Conservation (phyloP, 163 green algal genomes). For the Scenedesmus sp. region DNA sequence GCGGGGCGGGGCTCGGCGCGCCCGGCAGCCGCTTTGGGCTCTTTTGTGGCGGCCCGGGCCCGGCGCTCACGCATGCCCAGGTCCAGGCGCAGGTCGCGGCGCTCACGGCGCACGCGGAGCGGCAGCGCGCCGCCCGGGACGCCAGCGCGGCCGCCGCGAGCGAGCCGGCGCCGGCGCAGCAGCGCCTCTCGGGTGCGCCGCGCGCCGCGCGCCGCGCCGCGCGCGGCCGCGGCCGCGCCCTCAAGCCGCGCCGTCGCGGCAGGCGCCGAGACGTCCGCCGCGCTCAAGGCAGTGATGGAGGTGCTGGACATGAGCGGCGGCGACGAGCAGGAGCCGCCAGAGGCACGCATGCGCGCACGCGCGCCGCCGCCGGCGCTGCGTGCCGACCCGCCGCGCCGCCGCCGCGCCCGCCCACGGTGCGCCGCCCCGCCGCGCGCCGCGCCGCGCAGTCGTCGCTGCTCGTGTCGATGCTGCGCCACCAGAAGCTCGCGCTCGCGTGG, state of each 20-base stretch:
- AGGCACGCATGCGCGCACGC: not conserved
- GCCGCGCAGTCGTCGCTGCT: constrained; percentile 62
- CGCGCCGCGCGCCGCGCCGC: not conserved
- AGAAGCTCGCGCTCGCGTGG: constrained; percentile 87
- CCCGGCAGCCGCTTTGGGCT: too few relatives aligned
- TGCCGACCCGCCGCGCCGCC: too few relatives aligned
- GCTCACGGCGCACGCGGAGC: too few relatives aligned
- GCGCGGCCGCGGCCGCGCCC: too few relatives aligned
- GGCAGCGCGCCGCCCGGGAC: too few relatives aligned
- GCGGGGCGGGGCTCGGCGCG: not conserved
- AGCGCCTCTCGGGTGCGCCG: not conserved
- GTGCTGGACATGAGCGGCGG: constrained; percentile 50
- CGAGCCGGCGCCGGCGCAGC: too few relatives aligned
- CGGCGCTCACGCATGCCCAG: too few relatives aligned
- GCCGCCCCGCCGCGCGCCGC: not conserved
- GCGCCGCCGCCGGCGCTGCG: not conserved
- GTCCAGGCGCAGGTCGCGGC: too few relatives aligned
- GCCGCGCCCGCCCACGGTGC: too few relatives aligned
- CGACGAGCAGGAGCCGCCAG: constrained; percentile 59
- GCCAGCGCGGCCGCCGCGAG: too few relatives aligned
- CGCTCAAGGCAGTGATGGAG: constrained; percentile 64
- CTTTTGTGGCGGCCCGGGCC: too few relatives aligned
- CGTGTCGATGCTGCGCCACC: constrained; percentile 76
- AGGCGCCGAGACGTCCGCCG: constrained; percentile 49
- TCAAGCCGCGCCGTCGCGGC: not conserved